Evolutionary conservation across 1,139 yeast species (phyloP), one percentile per base, ranked within the genome.

Genomic region (Zygotorulaspora mrakii): DNA sequence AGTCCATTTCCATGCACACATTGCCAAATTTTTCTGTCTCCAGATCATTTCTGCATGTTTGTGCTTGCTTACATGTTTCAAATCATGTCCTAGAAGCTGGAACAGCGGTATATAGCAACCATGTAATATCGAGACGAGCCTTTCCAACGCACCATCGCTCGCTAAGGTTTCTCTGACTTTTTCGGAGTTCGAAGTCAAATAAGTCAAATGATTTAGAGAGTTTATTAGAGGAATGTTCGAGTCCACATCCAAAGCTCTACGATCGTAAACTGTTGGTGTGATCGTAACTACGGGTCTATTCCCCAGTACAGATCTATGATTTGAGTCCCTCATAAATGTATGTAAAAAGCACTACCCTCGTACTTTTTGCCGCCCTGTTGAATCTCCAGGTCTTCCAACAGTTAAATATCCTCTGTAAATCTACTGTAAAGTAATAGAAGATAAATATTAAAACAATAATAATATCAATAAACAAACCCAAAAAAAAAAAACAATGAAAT

Each of bases 1-100:
- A 5, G 95, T 86, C 98, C 98, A 91, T 65, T 89, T 91, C 96
- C 96, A 89, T 0, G 95, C 91, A 12, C 80, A 73, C 43, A 85
- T 67, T 17, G 82, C 72, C 46, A 74, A 58, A 35, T 57, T 53
- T 33, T 64, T 65, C 39, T 62, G 62, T 40, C 57, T 60, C 30
- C 50, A 53, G 11, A 64, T 50, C 27, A 43, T 42, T 25, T 44
- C 43, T 7, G 59, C 52, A 13, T 49, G 45, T 8, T 44, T 45
- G 29, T 49, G 49, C 24, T 43, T 41, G 28, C 47, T 50, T 21
- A 47, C 40, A 17, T 51, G 49, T 21, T 45, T 52, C 17, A 42
- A 34, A 30, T 43, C 50, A 27, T 47, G 40, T 30, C 43, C 43
- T 25, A 54, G 31, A 31, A 57, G 40, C 16, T 54, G 59, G 23